These are phyloP conservation scores for Backusella tarrabulga DNA, from an alignment of 192 early-diverging fungal genomes.

Conservation along the genomic window DNA sequence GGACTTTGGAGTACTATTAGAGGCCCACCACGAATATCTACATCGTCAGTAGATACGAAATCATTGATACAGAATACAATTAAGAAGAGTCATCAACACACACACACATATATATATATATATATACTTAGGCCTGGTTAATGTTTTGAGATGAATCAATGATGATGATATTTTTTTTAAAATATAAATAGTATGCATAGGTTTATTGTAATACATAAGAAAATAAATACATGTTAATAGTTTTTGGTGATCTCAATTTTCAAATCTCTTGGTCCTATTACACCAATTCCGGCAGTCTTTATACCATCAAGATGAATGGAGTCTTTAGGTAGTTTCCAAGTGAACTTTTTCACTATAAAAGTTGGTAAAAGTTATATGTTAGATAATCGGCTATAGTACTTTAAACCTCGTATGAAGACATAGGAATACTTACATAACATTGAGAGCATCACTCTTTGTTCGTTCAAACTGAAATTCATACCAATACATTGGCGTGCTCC, in stretches of 20 bases:
- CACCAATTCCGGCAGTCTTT: slow-evolving; percentile 1
- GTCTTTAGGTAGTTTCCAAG: slow-evolving; percentile 18
- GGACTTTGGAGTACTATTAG: too few species aligned
- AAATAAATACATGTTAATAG: not conserved
- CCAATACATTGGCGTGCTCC: slow-evolving; percentile 63
- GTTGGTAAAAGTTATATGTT: not conserved
- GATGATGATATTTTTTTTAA: not conserved
- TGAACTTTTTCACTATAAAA: slow-evolving; percentile 23
- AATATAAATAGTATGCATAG: not conserved
- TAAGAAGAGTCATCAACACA: too few species aligned
- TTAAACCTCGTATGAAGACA: not conserved
- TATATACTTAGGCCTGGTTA: too few species aligned
- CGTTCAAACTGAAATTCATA: slow-evolving; percentile 59
- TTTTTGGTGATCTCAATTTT: not conserved
- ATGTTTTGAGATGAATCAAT: too few species aligned
- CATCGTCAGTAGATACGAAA: too few species aligned
- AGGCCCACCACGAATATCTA: too few species aligned
- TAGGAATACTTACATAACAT: slow-evolving; percentile 39
- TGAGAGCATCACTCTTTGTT: slow-evolving; percentile 53
- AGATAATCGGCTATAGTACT: not conserved
- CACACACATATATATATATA: too few species aligned
- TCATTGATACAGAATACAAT: too few species aligned
- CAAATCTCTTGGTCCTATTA: slow-evolving; percentile 3
- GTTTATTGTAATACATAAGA: not conserved
- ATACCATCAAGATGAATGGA: slow-evolving; percentile 9